Evolutionary conservation across 2,329 filamentous ascomycete genomes (phyloP), one percentile per base, ranked within the genome.

Genomic region (Pyrenochaeta sp.): DNA sequence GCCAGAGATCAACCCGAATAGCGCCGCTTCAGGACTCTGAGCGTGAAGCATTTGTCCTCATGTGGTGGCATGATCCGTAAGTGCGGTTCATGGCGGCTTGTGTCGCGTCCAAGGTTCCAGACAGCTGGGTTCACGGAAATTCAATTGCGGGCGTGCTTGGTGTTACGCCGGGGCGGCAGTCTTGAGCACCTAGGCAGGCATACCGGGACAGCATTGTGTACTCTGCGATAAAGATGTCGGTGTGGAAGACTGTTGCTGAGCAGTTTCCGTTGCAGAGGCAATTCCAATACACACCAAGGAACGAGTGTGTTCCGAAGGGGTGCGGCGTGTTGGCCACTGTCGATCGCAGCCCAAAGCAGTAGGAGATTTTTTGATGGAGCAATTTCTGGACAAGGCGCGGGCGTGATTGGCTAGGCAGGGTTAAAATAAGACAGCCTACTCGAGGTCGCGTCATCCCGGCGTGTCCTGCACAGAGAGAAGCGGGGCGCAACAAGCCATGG

Each of bases 341-440:
- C 15, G 15, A 41, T 35, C n/a, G 41, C 14, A 9, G 35, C 49
- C 44, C 21, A 36, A 57, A 55, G 36, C 18, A 46, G 53, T 34
- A 61, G 41, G 51, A 51, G 55, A 37, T 43, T 42, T 41, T 32
- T n/a, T n/a, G n/a, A n/a, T n/a, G n/a, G n/a, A n/a, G n/a, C 27
- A 23, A 23, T 26, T 30, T 40, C 30, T 39, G 29, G 36, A 31
- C 38, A 20, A 28, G 13, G 23, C n/a, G 4, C 8, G n/a, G 4
- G 19, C 38, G 32, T 45, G 44, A 45, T 54, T 51, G 51, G 56
- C 35, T 28, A 23, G 36, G 31, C 38, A n/a, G 45, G 24, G 42
- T 47, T 41, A 60, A 55, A 61, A 56, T 56, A 61, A 53, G 41
- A 38, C 44, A 31, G 31, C 36, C 44, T 40, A 28, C 39, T 38